Conservation (phyloP, 495 filamentous ascomycete genomes). For the Penicillium turbatum region DNA sequence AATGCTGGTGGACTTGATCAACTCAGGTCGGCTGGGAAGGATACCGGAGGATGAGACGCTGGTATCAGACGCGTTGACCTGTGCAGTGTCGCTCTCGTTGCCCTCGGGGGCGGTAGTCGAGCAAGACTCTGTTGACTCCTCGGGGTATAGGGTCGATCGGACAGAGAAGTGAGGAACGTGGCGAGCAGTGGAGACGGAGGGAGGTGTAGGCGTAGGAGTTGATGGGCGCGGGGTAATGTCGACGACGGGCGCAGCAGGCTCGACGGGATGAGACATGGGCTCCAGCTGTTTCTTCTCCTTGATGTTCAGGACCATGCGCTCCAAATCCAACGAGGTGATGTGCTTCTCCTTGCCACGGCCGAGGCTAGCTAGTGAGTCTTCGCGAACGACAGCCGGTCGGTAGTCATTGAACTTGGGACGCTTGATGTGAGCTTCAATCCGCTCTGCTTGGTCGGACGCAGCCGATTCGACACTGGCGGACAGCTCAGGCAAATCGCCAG, state of each 20-base stretch:
- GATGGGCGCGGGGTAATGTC: conserved; percentile 47
- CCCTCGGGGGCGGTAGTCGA: conserved; percentile 50
- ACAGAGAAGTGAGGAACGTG: conserved; percentile 15
- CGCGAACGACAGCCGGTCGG: conserved; percentile 43
- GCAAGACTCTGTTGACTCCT: conserved; percentile 51
- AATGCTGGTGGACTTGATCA: conserved; percentile 66
- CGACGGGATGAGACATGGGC: conserved; percentile 46
- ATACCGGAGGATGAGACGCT: conserved; percentile 46
- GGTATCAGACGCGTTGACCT: conserved; percentile 46
- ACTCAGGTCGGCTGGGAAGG: conserved; percentile 31
- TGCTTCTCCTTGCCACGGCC: conserved; percentile 79
- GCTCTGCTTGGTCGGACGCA: conserved; percentile 66
- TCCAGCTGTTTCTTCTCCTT: conserved; percentile 70
- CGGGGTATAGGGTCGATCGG: conserved; percentile 23
- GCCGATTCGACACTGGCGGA: conserved; percentile 90
- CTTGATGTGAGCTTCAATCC: conserved; percentile 61
- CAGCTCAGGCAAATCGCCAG: conserved; percentile 69
- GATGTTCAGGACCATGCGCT: conserved; percentile 88
- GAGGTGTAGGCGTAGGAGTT: conserved; percentile 41
- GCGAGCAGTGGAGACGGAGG: conserved; percentile 31
- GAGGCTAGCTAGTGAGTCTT: conserved; percentile 48
- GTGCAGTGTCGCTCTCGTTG: conserved; percentile 42
- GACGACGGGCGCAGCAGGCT: conserved; percentile 48
- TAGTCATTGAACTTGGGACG: conserved; percentile 43
- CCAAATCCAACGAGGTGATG: conserved; percentile 79